Evolutionary conservation across 139 green algal genomes (phyloP).

Genomic region (Astrephomene gubernaculifera): DNA sequence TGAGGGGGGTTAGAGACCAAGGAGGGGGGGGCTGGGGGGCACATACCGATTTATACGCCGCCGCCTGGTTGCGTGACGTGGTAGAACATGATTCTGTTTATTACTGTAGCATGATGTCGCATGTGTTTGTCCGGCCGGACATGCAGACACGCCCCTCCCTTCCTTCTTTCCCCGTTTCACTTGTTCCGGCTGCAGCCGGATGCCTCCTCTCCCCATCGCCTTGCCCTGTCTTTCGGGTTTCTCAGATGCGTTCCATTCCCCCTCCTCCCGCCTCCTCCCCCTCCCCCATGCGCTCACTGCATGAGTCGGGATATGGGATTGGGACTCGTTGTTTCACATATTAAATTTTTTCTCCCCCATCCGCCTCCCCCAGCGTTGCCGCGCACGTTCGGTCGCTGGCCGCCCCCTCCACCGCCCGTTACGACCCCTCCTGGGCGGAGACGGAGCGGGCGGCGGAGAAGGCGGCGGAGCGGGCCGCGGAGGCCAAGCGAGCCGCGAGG

Average conservation of each 20-base stretch:
- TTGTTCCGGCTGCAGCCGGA: background rate
- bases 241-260: background rate
- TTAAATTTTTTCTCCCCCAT: background rate
- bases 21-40: background rate
- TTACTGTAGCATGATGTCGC: background rate
- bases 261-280: background rate
- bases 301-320: too few relatives aligned
- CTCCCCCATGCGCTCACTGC: too few relatives aligned
- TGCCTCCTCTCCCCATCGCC: background rate
- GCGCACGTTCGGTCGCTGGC: slow-evolving; percentile 85
- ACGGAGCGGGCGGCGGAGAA: slow-evolving; percentile 39
- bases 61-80: background rate
- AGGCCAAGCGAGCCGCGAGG: too few relatives aligned
- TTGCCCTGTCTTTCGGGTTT: background rate
- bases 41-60: too few relatives aligned
- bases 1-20: background rate
- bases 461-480: slow-evolving; percentile 30
- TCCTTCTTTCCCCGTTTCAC: background rate
- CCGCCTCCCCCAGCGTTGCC: slow-evolving; percentile 66
- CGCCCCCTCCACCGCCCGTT: slow-evolving; percentile 58
- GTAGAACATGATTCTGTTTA: background rate
- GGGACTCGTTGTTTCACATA: too few relatives aligned
- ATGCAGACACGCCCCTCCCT: background rate
- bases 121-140: background rate
- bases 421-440: slow-evolving; percentile 56